phyloP scores from a whole-genome alignment of 1,139 yeast genomes.

The Spencermartinsiella ligniputridi region DNA sequence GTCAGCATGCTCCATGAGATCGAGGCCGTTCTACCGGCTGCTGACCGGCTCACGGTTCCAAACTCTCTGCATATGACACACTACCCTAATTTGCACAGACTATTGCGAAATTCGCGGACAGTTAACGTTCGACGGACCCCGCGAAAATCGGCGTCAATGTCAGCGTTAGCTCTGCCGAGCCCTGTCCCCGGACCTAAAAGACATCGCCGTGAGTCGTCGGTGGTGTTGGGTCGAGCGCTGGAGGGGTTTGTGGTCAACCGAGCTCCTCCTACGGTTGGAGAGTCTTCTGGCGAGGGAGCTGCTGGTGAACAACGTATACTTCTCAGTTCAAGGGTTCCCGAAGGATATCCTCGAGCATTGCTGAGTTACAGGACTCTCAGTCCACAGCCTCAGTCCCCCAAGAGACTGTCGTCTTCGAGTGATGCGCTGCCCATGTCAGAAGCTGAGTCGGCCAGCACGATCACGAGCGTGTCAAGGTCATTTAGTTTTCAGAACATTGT shows the following conservation, averaged over 20 bases:
- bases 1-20: constrained; percentile 19
- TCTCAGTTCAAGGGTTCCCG: not conserved
- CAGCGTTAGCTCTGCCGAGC: not conserved
- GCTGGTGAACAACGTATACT: not conserved
- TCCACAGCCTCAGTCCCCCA: constrained; percentile 3
- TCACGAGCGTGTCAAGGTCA: constrained; percentile 3
- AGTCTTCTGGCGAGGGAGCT: not conserved
- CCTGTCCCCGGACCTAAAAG: not conserved
- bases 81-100: constrained; percentile 28
- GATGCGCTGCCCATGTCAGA: constrained; percentile 5
- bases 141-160: constrained; percentile 1
- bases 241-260: not conserved
- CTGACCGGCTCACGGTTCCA: constrained; percentile 22
- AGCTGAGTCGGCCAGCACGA: constrained; percentile 9
- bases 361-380: not conserved
- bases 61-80: constrained; percentile 27
- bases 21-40: constrained; percentile 24
- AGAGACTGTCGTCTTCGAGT: not conserved
- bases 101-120: constrained; percentile 14
- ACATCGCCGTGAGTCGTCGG: not conserved
- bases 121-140: not conserved
- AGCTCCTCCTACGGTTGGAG: too few relatives aligned
- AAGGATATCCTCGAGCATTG: constrained; percentile 1
- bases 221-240: not conserved
- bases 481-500: constrained; percentile 4